Evolutionary conservation across 768 basidiomycete genomes (phyloP).

Genomic region (Suillus subaureus): DNA sequence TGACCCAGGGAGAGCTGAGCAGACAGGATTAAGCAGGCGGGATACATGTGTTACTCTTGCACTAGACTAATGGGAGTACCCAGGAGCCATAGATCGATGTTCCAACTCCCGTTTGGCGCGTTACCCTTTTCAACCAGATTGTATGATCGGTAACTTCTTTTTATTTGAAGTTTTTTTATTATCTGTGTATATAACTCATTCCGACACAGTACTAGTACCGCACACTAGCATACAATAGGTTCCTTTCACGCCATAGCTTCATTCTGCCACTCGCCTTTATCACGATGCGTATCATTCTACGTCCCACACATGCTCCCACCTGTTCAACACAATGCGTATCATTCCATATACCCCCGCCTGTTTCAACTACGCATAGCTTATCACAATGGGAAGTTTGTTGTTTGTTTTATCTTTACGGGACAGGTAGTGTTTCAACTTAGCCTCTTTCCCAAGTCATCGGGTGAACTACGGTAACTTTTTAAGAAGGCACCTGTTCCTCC

Average conservation of each 20-base stretch:
- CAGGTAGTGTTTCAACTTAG: not conserved
- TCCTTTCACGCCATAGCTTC: not conserved
- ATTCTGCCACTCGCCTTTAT: not conserved
- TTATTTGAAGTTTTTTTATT: conserved; percentile 1
- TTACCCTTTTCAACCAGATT: not conserved
- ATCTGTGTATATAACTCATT: conserved; percentile 8
- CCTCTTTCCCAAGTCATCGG: not conserved
- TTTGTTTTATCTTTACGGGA: not conserved
- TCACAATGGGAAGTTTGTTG: not conserved
- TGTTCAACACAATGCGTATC: not conserved
- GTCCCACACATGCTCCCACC: not conserved
- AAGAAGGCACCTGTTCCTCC: not conserved
- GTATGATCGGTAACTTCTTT: not conserved
- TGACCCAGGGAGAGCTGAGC: conserved; percentile 83
- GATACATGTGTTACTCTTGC: not conserved
- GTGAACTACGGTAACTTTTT: not conserved
- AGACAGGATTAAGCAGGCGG: conserved; percentile 51
- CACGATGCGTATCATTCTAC: not conserved
- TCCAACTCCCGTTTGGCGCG: not conserved
- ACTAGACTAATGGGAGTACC: not conserved
- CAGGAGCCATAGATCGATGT: not conserved
- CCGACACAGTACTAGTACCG: not conserved
- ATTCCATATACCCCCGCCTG: not conserved
- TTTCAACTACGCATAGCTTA: not conserved
- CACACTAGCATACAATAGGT: conserved; percentile 1